Evolutionary conservation across 2,329 filamentous ascomycete genomes (phyloP).

Genomic region (Colletotrichum sublineola): DNA sequence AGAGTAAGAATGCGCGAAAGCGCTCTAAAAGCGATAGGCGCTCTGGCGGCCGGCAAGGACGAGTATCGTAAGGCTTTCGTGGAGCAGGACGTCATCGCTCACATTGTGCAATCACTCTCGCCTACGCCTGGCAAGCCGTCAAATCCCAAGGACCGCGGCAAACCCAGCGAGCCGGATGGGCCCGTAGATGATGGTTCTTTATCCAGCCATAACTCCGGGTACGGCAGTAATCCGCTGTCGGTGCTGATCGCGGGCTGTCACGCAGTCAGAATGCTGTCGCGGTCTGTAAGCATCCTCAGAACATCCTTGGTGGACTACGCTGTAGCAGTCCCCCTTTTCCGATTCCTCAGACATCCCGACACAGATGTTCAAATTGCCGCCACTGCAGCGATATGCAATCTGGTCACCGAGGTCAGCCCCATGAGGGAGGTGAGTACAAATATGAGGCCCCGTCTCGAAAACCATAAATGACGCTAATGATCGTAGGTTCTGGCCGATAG

Average conservation of each 20-base stretch:
- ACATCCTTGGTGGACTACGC: constrained; percentile 90
- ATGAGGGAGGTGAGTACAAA: constrained; percentile 80
- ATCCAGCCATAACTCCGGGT: constrained; percentile 58
- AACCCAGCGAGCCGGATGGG: constrained; percentile 54
- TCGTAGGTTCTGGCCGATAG: constrained; percentile 77
- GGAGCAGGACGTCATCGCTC: constrained; percentile 82
- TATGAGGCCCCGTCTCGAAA: too few species aligned
- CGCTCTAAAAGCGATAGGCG: constrained; percentile 83
- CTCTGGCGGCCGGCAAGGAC: constrained; percentile 84
- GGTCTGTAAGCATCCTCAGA: constrained; percentile 85
- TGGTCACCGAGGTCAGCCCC: constrained; percentile 90
- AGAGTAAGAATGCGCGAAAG: constrained; percentile 82
- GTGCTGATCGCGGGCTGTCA: constrained; percentile 90
- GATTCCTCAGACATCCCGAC: constrained; percentile 80
- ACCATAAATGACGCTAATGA: constrained; percentile 16
- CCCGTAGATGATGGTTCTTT: constrained; percentile 45
- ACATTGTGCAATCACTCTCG: constrained; percentile 84
- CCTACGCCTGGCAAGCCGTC: constrained; percentile 67
- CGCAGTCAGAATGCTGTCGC: constrained; percentile 82
- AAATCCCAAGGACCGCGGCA: constrained; percentile 57
- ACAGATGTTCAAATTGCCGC: constrained; percentile 88
- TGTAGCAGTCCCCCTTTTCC: constrained; percentile 82
- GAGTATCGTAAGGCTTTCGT: constrained; percentile 86
- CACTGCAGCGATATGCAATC: constrained; percentile 85
- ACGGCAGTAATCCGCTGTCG: constrained; percentile 79